phyloP scores from a whole-genome alignment of 805 yeast species.

The Candida ortonii region DNA sequence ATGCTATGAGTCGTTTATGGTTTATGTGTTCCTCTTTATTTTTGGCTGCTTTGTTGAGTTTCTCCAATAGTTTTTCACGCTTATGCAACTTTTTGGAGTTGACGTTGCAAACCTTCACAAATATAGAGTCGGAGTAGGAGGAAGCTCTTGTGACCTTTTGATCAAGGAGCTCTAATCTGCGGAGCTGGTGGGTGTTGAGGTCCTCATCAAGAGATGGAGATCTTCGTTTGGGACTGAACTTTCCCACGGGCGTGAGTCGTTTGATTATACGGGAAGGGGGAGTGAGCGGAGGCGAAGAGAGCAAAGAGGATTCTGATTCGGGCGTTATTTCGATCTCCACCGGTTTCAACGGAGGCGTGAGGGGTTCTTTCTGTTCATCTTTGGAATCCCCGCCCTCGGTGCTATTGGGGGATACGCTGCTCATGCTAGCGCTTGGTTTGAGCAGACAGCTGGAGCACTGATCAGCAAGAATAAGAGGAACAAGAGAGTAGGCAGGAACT shows the following conservation, averaged over 20 bases:
- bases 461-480: conserved; percentile 4
- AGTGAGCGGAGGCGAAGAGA: conserved; percentile 23
- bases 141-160: conserved; percentile 9
- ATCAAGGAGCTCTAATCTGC: conserved; percentile 18
- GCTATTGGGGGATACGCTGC: no score
- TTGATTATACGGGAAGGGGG: conserved; percentile 24
- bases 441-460: no score
- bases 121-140: conserved; percentile 12
- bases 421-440: no score
- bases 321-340: no score
- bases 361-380: no score
- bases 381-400: no score
- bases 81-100: conserved; percentile 7
- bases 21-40: conserved; percentile 17
- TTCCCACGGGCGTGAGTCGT: conserved; percentile 25
- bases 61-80: conserved; percentile 11
- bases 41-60: conserved; percentile 17
- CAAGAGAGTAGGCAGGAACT: neutral
- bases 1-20: conserved; percentile 19
- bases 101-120: conserved; percentile 6
- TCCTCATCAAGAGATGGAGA: conserved; percentile 18
- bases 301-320: conserved; percentile 12
- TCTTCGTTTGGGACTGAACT: conserved; percentile 18
- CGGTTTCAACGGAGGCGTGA: no score
- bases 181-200: conserved; percentile 14